These are phyloP conservation scores for Dalechampia spathulata DNA, from an alignment of 441 rosid genomes.

Conservation along the genomic window DNA sequence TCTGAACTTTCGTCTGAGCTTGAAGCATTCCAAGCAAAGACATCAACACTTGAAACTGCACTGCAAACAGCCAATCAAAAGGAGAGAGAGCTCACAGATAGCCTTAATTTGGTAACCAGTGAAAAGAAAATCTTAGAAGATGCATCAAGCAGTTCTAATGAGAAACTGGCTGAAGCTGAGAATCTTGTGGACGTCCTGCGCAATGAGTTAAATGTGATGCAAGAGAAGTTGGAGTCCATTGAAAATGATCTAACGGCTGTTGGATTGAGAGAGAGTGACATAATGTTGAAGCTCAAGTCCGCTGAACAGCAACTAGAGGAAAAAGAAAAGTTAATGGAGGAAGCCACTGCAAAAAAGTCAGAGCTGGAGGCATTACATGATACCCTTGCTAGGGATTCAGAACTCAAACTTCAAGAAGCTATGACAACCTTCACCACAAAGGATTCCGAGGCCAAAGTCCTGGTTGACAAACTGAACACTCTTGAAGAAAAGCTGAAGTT, in stretches of 20 bases:
- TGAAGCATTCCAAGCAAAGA: slow-evolving; percentile 57
- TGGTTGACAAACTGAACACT: slow-evolving; percentile 46
- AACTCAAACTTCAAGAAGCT: slow-evolving; percentile 53
- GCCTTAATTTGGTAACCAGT: slow-evolving; percentile 39
- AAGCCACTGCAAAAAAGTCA: slow-evolving; percentile 39
- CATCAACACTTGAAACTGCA: slow-evolving; percentile 69
- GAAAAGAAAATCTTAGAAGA: slow-evolving; percentile 76
- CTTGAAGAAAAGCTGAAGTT: slow-evolving; percentile 56
- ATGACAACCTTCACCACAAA: slow-evolving; percentile 36
- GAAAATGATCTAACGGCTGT: slow-evolving; percentile 61
- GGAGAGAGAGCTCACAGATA: slow-evolving; percentile 56
- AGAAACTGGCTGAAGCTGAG: slow-evolving; percentile 64
- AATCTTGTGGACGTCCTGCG: slow-evolving; percentile 55
- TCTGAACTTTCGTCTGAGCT: slow-evolving; percentile 66
- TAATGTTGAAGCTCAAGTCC: slow-evolving; percentile 60
- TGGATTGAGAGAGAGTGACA: slow-evolving; percentile 57
- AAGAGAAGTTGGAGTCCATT: slow-evolving; percentile 47
- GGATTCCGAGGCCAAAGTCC: slow-evolving; percentile 52
- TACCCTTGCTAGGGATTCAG: slow-evolving; percentile 55
- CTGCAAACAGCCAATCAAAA: slow-evolving; percentile 52
- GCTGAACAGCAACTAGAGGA: slow-evolving; percentile 62
- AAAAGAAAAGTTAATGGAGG: slow-evolving; percentile 48
- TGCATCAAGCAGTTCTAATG: slow-evolving; percentile 33
- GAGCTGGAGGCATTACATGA: slow-evolving; percentile 61
- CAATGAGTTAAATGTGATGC: slow-evolving; percentile 60